Base-by-base conservation (phyloP, 768 basidiomycete genomes). In the Hericium coralloides region DNA sequence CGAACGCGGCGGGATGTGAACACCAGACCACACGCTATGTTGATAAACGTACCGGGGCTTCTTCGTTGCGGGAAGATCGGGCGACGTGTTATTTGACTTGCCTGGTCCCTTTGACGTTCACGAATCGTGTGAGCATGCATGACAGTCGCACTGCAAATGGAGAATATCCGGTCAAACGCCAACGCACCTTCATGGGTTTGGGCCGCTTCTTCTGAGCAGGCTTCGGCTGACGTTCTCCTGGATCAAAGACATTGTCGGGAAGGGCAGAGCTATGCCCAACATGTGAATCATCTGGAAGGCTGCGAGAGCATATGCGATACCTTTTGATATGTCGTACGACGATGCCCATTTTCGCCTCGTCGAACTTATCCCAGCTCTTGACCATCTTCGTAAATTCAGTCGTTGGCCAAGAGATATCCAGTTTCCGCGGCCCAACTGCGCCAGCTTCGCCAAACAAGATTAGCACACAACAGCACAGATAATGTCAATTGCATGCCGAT, bases 381-480 rank as follows among this genome's bases (percentile, higher is more conserved):
- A 95, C 92, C 54, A 92, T 79, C 69, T 95, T 93, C 12, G 86
- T 89, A 69, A 98, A 99, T 66, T 98, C 92, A 25, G 87, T 89
- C 4, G 92, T 97, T 4, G 97, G 97, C 73, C 94, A 98, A 50
- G 95, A 95, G 58, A 99, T 95, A 70, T 99, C 97, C 62, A 99
- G 76, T 67, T 81, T 86, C 61, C 95, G 80, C 53, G 89, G 85
- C 25, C 88, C 93, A 59, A 78, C 72, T 7, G 87, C 75, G 18
- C 87, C 89, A 59, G 85, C 92, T 94, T 76, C 56, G 31, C 53
- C 50, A 59, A 12, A 48, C 15, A 53, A 57, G 58, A 37, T 37
- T 20, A 38, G 5, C 18, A 56, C 18, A 55, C 36, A 55, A 54
- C 57, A 49, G 43, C 52, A 31, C 31, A 9, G 7, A 31, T 6